Percentiles rank a stretch among this genome's conserved stretches.
Evolutionary conservation across 2,329 filamentous ascomycete species (phyloP).

Genomic region (Capronia americana): DNA sequence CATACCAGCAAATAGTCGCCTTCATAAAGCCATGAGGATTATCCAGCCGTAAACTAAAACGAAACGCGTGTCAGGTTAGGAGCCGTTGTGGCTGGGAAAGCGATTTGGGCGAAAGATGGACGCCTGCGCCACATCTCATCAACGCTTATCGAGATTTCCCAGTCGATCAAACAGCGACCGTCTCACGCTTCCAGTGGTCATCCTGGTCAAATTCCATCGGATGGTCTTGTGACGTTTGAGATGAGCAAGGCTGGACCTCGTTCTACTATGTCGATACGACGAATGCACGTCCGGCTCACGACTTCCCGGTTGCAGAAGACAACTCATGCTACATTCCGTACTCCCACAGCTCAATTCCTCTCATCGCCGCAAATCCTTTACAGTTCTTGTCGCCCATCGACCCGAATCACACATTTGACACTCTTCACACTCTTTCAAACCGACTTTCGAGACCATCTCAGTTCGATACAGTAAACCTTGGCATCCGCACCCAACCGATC

Average conservation of each 20-base stretch:
- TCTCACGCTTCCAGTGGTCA: conserved; percentile 10
- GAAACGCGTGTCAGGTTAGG: conserved; percentile 1
- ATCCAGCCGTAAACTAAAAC: conserved; percentile 3
- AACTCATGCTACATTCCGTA: background rate
- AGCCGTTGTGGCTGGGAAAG: conserved; percentile 17
- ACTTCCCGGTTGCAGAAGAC: conserved; percentile 15
- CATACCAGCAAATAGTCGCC: background rate
- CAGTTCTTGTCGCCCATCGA: background rate
- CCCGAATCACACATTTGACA: background rate
- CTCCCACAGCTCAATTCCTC: background rate
- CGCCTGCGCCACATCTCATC: conserved; percentile 17
- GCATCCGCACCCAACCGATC: background rate
- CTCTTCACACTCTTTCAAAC: background rate
- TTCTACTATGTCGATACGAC: background rate
- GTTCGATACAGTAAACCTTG: background rate
- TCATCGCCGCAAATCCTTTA: background rate
- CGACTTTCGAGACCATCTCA: background rate
- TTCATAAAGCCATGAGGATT: background rate
- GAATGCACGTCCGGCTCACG: conserved; percentile 2
- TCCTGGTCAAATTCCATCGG: background rate
- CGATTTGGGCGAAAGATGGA: background rate
- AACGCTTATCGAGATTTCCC: conserved; percentile 7
- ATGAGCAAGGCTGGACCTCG: conserved; percentile 25
- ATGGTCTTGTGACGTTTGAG: conserved; percentile 1
- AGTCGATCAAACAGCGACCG: conserved; percentile 18